These are phyloP conservation scores for Nigrospora sphaerica DNA, from an alignment of 2,329 filamentous ascomycete genomes.

Conservation along the genomic window DNA sequence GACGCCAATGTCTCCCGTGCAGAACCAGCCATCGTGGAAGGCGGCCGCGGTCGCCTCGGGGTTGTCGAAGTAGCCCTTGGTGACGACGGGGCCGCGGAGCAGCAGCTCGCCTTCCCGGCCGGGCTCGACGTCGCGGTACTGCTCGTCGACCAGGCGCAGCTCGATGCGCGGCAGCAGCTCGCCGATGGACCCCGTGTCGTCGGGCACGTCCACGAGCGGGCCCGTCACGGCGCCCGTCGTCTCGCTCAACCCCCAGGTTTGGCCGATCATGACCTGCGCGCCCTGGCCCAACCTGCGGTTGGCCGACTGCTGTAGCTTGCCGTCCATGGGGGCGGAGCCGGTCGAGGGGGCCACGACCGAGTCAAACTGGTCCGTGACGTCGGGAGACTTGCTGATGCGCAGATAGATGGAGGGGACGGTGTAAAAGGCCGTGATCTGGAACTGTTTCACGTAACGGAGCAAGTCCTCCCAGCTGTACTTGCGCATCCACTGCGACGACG, in stretches of 20 bases:
- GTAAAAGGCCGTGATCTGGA: constrained; percentile 45
- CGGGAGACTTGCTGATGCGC: constrained; percentile 46
- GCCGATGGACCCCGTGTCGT: constrained; percentile 39
- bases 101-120: constrained; percentile 52
- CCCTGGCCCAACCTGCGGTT: constrained; percentile 36
- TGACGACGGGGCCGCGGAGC: constrained; percentile 64
- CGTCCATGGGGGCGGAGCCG: constrained; percentile 48
- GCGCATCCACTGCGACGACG: constrained; percentile 47
- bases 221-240: constrained; percentile 40
- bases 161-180: constrained; percentile 29
- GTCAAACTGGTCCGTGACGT: constrained; percentile 47
- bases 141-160: constrained; percentile 29
- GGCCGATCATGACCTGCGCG: constrained; percentile 30
- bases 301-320: constrained; percentile 43
- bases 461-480: constrained; percentile 48
- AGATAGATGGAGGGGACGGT: constrained; percentile 54
- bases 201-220: constrained; percentile 28
- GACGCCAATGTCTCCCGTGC: constrained; percentile 71
- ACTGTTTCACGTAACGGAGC: constrained; percentile 38
- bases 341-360: constrained; percentile 34
- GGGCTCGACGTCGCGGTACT: constrained; percentile 28
- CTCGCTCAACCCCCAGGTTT: constrained; percentile 52
- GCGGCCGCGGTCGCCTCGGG: constrained; percentile 55
- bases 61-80: constrained; percentile 67
- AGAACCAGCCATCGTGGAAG: constrained; percentile 59